Conservation (phyloP, 805 yeast species). For the Wickerhamiella bombiphila region DNA sequence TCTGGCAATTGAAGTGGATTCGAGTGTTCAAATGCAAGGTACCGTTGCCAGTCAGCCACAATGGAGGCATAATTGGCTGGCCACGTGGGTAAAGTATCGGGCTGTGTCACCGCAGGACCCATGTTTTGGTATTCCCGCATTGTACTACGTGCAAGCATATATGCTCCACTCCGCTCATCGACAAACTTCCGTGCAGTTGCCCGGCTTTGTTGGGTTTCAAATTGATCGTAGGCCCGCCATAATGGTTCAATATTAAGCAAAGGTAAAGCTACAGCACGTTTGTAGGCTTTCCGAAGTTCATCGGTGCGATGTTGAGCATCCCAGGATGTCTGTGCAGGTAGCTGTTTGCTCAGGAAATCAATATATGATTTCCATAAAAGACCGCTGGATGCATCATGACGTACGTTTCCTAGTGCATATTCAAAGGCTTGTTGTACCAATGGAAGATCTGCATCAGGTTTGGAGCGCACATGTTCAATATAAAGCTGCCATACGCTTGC, state of each 20-base stretch:
- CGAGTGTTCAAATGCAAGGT: slow-evolving; percentile 51
- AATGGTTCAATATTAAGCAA: slow-evolving; percentile 54
- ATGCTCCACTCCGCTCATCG: slow-evolving; percentile 66
- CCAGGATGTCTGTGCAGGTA: slow-evolving; percentile 48
- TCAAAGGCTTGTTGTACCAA: slow-evolving; percentile 84
- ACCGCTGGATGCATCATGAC: slow-evolving; percentile 59
- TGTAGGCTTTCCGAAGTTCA: slow-evolving; percentile 55
- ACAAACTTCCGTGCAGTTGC: slow-evolving; percentile 73
- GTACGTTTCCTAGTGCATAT: slow-evolving; percentile 63
- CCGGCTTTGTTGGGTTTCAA: slow-evolving; percentile 66
- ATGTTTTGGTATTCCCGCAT: slow-evolving; percentile 34
- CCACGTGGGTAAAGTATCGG: slow-evolving; percentile 29
- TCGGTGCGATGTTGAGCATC: slow-evolving; percentile 82
- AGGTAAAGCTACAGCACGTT: slow-evolving; percentile 62
- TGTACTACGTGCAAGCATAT: slow-evolving; percentile 75
- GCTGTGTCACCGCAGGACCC: not conserved
- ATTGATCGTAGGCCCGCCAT: slow-evolving; percentile 69
- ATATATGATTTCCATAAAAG: slow-evolving; percentile 71
- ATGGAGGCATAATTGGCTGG: slow-evolving; percentile 5
- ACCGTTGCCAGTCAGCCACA: slow-evolving; percentile 10
- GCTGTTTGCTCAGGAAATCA: slow-evolving; percentile 47
- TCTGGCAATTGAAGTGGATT: slow-evolving; percentile 52
- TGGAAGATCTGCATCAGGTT: slow-evolving; percentile 37
- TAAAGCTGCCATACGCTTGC: slow-evolving; percentile 66
- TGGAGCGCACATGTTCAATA: slow-evolving; percentile 59